A percentile compares a stretch with the other conserved stretches of the same genome.
Conservation (phyloP, 2,329 filamentous ascomycete genomes). For the Endoconidiophora polonica region DNA sequence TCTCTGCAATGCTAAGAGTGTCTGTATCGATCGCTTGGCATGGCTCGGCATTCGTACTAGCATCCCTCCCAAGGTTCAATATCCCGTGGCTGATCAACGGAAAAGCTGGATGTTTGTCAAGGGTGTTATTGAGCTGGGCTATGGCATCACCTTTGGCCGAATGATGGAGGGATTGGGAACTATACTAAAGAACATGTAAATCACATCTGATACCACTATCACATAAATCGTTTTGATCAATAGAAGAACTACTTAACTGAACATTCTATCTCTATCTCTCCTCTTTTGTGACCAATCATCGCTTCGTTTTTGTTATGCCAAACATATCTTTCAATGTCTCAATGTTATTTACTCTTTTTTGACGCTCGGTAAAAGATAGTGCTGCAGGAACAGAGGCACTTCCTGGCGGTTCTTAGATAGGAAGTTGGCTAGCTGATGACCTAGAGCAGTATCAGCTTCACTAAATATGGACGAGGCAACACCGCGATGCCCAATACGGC, state of each 20-base stretch:
- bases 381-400: slow-evolving; percentile 66
- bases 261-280: neutral
- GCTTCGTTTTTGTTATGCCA: too few relatives aligned
- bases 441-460: slow-evolving; percentile 57
- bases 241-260: neutral
- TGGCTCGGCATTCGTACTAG: slow-evolving; percentile 50
- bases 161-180: slow-evolving; percentile 26
- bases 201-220: neutral
- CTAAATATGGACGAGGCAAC: slow-evolving; percentile 82
- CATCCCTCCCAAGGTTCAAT: slow-evolving; percentile 66
- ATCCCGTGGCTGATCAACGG: slow-evolving; percentile 54
- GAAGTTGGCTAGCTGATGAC: slow-evolving; percentile 57
- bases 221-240: neutral
- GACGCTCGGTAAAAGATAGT: slow-evolving; percentile 40
- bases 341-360: neutral
- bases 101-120: slow-evolving; percentile 49
- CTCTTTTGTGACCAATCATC: neutral
- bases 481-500: slow-evolving; percentile 76
- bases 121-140: slow-evolving; percentile 45
- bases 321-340: too few relatives aligned
- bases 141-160: slow-evolving; percentile 27
- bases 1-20: slow-evolving; percentile 72
- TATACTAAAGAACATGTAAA: slow-evolving; percentile 28
- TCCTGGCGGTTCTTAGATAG: slow-evolving; percentile 63
- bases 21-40: slow-evolving; percentile 59